Base-by-base conservation (phyloP, 1,139 yeast genomes). In the Blastobotrys indianensis region DNA sequence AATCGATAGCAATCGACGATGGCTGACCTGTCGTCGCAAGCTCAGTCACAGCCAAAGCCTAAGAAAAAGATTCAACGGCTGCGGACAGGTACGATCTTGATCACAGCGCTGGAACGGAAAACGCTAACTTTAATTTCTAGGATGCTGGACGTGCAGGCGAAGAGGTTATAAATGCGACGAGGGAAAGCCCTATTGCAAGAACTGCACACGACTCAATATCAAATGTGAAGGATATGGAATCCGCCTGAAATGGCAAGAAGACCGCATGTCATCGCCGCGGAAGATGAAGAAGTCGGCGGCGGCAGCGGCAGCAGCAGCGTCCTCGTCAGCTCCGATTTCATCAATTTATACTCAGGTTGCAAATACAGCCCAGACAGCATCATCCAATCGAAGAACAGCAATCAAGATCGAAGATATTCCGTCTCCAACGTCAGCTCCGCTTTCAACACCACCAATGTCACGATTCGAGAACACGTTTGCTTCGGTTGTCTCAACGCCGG, bases 151-250 rank as follows among this genome's bases (percentile, higher is more conserved):
- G 1, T 86, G 95, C 63, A 84, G 86, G 59, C 74, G 77, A 57
- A 72, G 94, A 60, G 71, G 95, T 45, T 90, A 85, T 48, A 86
- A 85, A 60, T 86, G 95, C 69, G 95, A 86, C 60, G 95, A 86
- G 61, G 70, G 68, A 1, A 79, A 77, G 56, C 94, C 94, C 0
- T 58, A 67, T n/a, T 56, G 60, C 42, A 47, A 49, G 37, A 56
- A 56, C 37, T 56, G 60, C 41, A 43, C 45, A 25, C 36, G 56
- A n/a, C 50, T 58, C 41, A 53, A 58, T 36, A 41, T 58, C 13
- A 39, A 38, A 11, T 59, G 62, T 35, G 62, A 59, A 37, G 62
- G 62, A 9, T 59, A 59, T 41, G 62, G 58, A 9, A 57, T 59
- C 32, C 50, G 62, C 32, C 50, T 59, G 28, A 58, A 57, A 42